Evolutionary conservation across 805 yeast genomes (phyloP).

Genomic region (Candida suzukii): DNA sequence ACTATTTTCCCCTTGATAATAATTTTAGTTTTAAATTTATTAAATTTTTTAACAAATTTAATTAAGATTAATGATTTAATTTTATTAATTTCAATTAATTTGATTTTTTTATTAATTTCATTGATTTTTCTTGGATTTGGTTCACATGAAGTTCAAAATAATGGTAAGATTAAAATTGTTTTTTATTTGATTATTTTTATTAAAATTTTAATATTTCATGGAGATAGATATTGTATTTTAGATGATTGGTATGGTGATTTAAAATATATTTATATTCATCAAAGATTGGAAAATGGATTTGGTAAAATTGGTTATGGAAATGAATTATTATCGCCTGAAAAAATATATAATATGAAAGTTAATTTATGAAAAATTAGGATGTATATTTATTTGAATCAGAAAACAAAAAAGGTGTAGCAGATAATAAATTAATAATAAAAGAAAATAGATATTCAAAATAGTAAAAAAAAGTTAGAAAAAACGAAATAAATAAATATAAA

Average conservation of each 20-base stretch:
- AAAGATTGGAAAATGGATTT: slow-evolving; percentile 2
- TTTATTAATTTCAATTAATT: slow-evolving; percentile 3
- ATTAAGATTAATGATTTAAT: not conserved
- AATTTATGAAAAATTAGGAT: too few relatives aligned
- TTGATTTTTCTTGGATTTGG: slow-evolving; percentile 7
- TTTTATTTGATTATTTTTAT: slow-evolving; percentile 8
- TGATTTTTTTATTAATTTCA: slow-evolving; percentile 2
- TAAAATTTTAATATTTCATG: slow-evolving; percentile 3
- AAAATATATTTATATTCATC: slow-evolving; percentile 4
- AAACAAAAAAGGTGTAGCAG: too few relatives aligned
- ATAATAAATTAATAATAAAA: too few relatives aligned
- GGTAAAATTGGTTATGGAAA: too few relatives aligned
- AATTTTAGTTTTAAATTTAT: not conserved
- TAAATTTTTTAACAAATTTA: not conserved
- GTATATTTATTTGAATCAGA: too few relatives aligned
- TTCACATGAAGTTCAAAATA: slow-evolving; percentile 9
- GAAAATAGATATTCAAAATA: too few relatives aligned
- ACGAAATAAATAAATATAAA: too few relatives aligned
- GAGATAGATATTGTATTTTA: slow-evolving; percentile 5
- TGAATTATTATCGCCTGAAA: not conserved
- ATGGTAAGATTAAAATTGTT: slow-evolving; percentile 4
- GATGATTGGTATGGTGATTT: slow-evolving; percentile 16
- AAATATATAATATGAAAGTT: too few relatives aligned
- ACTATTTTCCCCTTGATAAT: not conserved
- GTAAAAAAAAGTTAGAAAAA: too few relatives aligned